These are phyloP conservation scores for Silybum marianum DNA, from an alignment of 129 eudicot species.

Conservation along the genomic window DNA sequence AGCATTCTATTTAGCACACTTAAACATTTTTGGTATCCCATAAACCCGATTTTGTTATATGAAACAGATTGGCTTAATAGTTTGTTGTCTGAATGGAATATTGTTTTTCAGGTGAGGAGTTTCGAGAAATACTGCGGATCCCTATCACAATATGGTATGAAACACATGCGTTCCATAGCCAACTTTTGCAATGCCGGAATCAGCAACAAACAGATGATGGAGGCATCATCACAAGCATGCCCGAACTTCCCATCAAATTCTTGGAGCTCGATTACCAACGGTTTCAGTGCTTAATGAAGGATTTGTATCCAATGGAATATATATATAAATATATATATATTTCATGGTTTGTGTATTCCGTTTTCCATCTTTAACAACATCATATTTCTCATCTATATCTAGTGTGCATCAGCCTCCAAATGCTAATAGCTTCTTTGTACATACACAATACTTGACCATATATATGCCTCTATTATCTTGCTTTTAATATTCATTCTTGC, in stretches of 20 bases:
- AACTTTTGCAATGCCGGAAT: conserved; percentile 81
- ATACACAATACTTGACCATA: background rate
- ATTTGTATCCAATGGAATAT: background rate
- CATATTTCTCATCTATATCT: background rate
- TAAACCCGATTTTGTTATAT: background rate
- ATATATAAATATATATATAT: background rate
- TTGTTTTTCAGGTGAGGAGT: conserved; percentile 58
- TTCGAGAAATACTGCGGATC: conserved; percentile 84
- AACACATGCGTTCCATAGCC: conserved; percentile 77
- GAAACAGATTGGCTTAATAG: background rate
- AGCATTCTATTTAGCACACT: too few relatives aligned
- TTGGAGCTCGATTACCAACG: conserved; percentile 73
- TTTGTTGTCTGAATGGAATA: conserved; percentile 11
- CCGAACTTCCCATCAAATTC: conserved; percentile 48
- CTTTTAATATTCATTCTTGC: too few relatives aligned
- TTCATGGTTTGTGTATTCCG: background rate
- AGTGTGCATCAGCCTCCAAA: background rate
- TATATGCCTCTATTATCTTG: too few relatives aligned
- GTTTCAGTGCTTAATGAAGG: conserved; percentile 62
- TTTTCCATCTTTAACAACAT: background rate
- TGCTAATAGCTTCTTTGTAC: conserved; percentile 7
- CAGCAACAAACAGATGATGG: conserved; percentile 57
- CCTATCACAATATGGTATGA: conserved; percentile 76
- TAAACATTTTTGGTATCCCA: background rate
- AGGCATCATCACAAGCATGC: conserved; percentile 79